Base-by-base conservation (phyloP, 176 grass and related monocot genomes). In the Cenchrus fungigraminus region DNA sequence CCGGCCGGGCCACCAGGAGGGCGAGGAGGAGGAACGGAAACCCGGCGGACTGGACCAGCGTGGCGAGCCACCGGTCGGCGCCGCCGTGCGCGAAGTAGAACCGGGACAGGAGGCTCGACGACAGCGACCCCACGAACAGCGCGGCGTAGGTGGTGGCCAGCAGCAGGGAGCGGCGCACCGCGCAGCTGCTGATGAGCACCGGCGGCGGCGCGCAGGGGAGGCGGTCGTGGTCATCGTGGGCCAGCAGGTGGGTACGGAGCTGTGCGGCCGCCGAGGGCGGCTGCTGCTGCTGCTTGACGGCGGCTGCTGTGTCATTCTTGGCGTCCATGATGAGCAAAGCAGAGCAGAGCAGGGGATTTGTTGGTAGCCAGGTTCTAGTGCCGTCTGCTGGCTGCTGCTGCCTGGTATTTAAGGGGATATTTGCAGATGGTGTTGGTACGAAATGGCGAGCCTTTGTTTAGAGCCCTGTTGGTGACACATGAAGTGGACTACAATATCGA, bases 51-150 rank as follows among this genome's bases (percentile, higher is more conserved):
- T 91, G 83, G 6, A 91, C 83, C 44, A 91, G 81, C 29, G 83
- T 91, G 0, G 89, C 85, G 4, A 91, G 89, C 89, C 89, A 91
- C 74, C 85, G 84, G 63, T 80, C 77, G 16, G 8, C n/a, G 71
- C 89, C 89, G 29, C 89, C 89, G 45, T 91, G 83, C 42, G 53
- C 64, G 73, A 87, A 91, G 65, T 91, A 91, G 79, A 91, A 80
- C 12, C 89, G 79, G 1, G 88, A 89, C 13, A 82, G 79, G 8
- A 82, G 51, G 79, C 65, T 71, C 12, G 79, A 71, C 20, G 66
- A 71, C 12, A 82, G 32, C 37, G 79, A 82, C 8, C 79, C 79
- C 0, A 47, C 66, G 14, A 82, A 82, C 53, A 82, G 15, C 7
- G 79, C 66, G 20, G 79, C 66, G 66, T 82, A 82, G 53, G 69